phyloP scores from a whole-genome alignment of 139 green algal genomes.

The Yamagishiella unicocca region DNA sequence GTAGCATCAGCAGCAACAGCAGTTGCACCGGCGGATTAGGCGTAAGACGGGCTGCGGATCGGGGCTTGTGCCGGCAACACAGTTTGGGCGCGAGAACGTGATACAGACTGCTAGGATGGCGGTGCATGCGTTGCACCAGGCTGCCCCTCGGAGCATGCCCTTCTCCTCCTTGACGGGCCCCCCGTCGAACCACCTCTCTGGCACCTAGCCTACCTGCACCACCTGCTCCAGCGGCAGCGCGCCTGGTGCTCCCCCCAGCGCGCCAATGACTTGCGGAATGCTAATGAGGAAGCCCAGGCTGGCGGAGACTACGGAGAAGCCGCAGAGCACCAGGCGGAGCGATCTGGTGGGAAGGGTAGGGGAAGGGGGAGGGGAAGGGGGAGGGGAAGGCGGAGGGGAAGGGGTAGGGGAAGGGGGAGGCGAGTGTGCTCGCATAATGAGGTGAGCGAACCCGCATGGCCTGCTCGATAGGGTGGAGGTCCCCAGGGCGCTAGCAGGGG shows the following conservation, averaged over 20 bases:
- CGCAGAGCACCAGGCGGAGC: conserved; percentile 81
- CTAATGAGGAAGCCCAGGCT: conserved; percentile 73
- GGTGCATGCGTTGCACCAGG: not conserved
- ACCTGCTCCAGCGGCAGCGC: conserved; percentile 72
- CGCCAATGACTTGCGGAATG: conserved; percentile 75
- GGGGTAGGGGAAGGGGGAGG: not conserved
- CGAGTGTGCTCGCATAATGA: too few species aligned
- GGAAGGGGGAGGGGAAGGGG: not conserved
- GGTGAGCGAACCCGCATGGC: too few species aligned
- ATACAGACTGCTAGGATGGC: not conserved
- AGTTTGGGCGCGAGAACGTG: not conserved
- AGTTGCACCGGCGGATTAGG: too few species aligned
- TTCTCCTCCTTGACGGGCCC: not conserved
- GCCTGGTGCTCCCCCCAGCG: conserved; percentile 66
- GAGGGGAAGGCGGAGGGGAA: not conserved
- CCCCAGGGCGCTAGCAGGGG: too few species aligned
- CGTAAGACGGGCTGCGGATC: too few species aligned
- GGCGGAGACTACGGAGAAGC: conserved; percentile 70
- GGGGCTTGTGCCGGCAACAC: too few species aligned
- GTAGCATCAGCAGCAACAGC: too few species aligned
- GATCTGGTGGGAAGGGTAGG: conserved; percentile 13
- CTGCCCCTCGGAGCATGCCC: not conserved
- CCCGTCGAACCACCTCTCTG: not conserved
- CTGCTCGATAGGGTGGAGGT: too few species aligned
- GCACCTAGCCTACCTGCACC: conserved; percentile 40